Evolutionary conservation across 768 basidiomycete genomes (phyloP).

Genomic region (Podaxis sp.): DNA sequence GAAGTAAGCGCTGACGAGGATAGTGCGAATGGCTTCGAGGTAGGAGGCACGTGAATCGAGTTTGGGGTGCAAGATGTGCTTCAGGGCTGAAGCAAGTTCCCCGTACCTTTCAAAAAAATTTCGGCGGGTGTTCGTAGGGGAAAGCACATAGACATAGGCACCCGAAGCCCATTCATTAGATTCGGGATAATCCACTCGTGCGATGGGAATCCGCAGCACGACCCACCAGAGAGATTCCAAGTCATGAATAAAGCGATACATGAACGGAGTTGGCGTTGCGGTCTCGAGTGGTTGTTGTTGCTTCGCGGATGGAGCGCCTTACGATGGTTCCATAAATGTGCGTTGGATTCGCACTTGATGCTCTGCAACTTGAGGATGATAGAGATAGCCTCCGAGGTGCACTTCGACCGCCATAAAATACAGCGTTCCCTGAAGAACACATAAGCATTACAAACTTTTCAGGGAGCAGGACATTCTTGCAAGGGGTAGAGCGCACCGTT

Average conservation of each 20-base stretch:
- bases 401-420: slow-evolving; percentile 5
- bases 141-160: background rate
- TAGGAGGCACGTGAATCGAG: too few relatives aligned
- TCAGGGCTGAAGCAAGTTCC: too few relatives aligned
- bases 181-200: background rate
- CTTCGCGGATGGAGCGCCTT: background rate
- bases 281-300: background rate
- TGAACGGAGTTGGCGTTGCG: background rate
- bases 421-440: background rate
- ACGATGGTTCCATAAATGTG: background rate
- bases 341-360: too few relatives aligned
- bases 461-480: too few relatives aligned
- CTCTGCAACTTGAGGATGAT: background rate
- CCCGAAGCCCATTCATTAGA: background rate
- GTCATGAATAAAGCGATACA: background rate
- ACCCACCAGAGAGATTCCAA: background rate
- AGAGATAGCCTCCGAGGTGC: background rate
- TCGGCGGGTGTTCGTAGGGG: background rate
- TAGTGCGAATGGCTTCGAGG: too few relatives aligned
- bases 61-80: too few relatives aligned
- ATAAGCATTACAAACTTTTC: too few relatives aligned
- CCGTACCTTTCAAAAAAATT: too few relatives aligned
- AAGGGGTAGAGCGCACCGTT: background rate
- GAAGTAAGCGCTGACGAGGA: too few relatives aligned
- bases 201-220: background rate